A percentile compares a stretch with the other conserved stretches of the same genome.
These are phyloP conservation scores for Gliomastix tumulicola DNA, from an alignment of 2,329 filamentous ascomycete genomes.

Conservation along the genomic window DNA sequence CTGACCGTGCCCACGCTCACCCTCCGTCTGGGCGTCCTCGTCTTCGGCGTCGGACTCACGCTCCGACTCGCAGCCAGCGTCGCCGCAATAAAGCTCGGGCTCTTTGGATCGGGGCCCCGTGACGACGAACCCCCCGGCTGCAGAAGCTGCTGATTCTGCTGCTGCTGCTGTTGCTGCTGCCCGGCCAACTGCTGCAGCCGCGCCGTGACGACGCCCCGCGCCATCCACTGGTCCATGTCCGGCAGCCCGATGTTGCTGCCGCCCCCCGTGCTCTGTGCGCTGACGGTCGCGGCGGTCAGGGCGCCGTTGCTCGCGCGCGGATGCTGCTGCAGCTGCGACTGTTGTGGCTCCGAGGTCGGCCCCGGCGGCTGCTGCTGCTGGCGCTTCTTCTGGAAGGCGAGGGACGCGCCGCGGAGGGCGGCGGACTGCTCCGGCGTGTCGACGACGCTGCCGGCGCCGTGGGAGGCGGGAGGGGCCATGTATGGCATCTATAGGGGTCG, in stretches of 20 bases:
- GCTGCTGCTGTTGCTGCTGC: background rate
- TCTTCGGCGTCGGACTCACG: constrained; percentile 27
- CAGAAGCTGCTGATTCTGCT: background rate
- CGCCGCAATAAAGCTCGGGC: constrained; percentile 48
- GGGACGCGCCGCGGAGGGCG: constrained; percentile 45
- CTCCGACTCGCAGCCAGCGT: constrained; percentile 51
- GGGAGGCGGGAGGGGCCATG: no score
- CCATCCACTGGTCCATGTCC: constrained; percentile 9
- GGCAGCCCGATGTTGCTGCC: constrained; percentile 10
- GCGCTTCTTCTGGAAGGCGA: constrained; percentile 42
- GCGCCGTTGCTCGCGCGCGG: constrained; percentile 27
- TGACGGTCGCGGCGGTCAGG: constrained; percentile 33
- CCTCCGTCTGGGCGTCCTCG: constrained; percentile 15
- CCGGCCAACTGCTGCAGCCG: constrained; percentile 12
- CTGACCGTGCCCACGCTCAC: constrained; percentile 20
- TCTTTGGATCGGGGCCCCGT: constrained; percentile 30
- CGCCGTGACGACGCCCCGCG: constrained; percentile 9
- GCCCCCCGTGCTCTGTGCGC: constrained; percentile 30
- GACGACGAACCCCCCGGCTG: background rate
- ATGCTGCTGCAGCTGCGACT: no score
- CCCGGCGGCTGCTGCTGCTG: constrained; percentile 24
- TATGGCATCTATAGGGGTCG: no score
- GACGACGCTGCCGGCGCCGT: background rate
- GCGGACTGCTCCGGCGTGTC: background rate
- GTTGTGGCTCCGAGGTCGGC: constrained; percentile 8